Base-by-base conservation (phyloP, 2,329 filamentous ascomycete species). In the Eutypella sp. region DNA sequence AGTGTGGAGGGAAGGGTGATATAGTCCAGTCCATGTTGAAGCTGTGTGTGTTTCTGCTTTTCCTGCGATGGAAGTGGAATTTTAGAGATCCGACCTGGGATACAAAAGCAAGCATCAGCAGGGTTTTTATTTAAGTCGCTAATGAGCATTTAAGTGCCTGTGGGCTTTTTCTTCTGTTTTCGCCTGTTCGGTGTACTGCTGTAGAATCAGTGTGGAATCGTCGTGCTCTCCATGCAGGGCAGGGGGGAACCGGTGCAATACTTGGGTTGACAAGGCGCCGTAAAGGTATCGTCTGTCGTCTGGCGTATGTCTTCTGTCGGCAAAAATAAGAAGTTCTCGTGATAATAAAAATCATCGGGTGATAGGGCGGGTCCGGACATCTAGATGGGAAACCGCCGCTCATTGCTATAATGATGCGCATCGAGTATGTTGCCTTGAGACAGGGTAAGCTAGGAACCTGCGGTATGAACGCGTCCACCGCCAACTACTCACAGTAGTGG, bases 191-290 rank as follows among this genome's bases (percentile, higher is more conserved):
- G 41, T 39, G 40, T 55, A 54, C 52, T 59, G 53, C 52, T 52
- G 55, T 56, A 60, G 46, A 58, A 61, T 61, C 57, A 61, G 58
- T 54, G 53, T 55, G 50, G 53, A 55, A 52, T 54, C 52, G 53
- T 11, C 49, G 20, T 47, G 40, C 50, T 56, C 49, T 47, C 45
- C 52, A 52, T 53, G 49, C 46, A 49, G 46, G 46, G 43, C 42
- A 51, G 46, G 48, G 49, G 54, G 41, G 42, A 47, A 49, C 46
- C 47, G 53, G 48, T 48, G 49, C 47, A 42, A 45, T 48, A 52
- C 48, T 47, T 52, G 44, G 41, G 42, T 52, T 40, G 49, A 43
- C 42, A 46, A 43, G 54, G 47, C 47, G 54, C 40, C n/a, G n/a
- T 42, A 34, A 44, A 46, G 39, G 46, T n/a, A n/a, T n/a, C n/a